phyloP scores from a whole-genome alignment of 257 asterid genomes.

The Solanum stenotomum region DNA sequence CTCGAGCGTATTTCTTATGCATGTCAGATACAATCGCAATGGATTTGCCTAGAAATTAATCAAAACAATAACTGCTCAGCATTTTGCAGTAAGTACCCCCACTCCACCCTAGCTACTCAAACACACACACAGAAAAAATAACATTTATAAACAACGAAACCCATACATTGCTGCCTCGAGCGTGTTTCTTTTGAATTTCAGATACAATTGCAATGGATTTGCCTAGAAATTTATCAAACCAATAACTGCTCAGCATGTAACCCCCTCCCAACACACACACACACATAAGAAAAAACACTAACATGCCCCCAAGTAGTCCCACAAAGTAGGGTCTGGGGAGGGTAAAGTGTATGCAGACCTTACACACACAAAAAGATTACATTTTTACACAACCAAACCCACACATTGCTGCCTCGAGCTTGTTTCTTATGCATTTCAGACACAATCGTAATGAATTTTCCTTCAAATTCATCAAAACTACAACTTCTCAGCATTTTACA shows the following conservation, averaged over 20 bases:
- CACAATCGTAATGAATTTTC: conserved; percentile 57
- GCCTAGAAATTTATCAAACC: conserved; percentile 23
- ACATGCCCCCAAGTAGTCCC: background rate
- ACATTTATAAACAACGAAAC: background rate
- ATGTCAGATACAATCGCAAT: conserved; percentile 60
- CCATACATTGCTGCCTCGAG: conserved; percentile 30
- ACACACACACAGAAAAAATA: background rate
- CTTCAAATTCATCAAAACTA: conserved; percentile 8
- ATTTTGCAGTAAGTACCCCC: background rate
- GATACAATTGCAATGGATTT: conserved; percentile 53
- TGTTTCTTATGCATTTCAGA: conserved; percentile 74
- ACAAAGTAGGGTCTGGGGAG: background rate
- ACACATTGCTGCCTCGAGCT: conserved; percentile 36
- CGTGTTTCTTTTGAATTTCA: conserved; percentile 69
- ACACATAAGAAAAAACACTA: background rate
- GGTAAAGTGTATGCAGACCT: background rate
- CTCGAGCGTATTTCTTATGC: conserved; percentile 77
- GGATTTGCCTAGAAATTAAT: conserved; percentile 45
- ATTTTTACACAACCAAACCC: background rate
- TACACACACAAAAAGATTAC: background rate
- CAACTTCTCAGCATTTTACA: background rate
- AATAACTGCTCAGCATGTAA: background rate
- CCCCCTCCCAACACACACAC: background rate
- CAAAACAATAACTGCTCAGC: background rate
- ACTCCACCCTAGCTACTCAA: background rate